A percentile compares a stretch with the other conserved stretches of the same genome.
Evolutionary conservation across 2,329 filamentous ascomycete genomes (phyloP).

Genomic region (Diplodia seriata): DNA sequence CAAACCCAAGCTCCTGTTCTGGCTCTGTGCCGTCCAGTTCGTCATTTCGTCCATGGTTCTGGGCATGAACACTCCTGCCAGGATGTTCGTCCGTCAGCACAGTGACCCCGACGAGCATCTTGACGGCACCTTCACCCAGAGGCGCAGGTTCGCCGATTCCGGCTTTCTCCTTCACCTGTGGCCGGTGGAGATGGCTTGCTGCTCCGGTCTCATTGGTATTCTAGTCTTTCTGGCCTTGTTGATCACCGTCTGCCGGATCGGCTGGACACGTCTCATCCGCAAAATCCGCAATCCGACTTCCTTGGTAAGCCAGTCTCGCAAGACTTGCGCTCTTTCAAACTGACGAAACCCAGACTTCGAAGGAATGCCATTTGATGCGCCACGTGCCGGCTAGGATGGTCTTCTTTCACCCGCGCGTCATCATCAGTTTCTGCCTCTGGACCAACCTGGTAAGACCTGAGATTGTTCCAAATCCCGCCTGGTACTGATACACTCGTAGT

Average conservation of each 20-base stretch:
- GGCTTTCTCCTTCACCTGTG: slow-evolving; percentile 20
- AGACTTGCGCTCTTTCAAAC: not conserved
- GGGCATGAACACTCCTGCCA: not conserved
- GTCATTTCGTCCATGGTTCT: not conserved
- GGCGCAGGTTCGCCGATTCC: not conserved
- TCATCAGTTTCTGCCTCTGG: slow-evolving; percentile 9
- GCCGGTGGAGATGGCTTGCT: not conserved
- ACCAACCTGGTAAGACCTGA: not conserved
- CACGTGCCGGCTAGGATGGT: slow-evolving; percentile 3
- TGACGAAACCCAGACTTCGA: not conserved
- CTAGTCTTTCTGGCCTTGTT: not conserved
- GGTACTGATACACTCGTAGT: not conserved
- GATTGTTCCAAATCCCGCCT: too few relatives aligned
- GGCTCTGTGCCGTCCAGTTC: slow-evolving; percentile 1
- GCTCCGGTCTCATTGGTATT: not conserved
- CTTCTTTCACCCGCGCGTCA: slow-evolving; percentile 20
- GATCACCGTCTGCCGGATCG: not conserved
- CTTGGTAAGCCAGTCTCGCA: not conserved
- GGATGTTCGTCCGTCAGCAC: not conserved
- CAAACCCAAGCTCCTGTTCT: slow-evolving; percentile 5
- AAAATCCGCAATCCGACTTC: slow-evolving; percentile 7
- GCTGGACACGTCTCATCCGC: not conserved
- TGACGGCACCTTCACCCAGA: not conserved
- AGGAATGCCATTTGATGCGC: not conserved
- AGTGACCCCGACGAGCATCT: not conserved